phyloP scores from a whole-genome alignment of 2,329 filamentous ascomycete genomes.

The Sporothrix humicola region DNA sequence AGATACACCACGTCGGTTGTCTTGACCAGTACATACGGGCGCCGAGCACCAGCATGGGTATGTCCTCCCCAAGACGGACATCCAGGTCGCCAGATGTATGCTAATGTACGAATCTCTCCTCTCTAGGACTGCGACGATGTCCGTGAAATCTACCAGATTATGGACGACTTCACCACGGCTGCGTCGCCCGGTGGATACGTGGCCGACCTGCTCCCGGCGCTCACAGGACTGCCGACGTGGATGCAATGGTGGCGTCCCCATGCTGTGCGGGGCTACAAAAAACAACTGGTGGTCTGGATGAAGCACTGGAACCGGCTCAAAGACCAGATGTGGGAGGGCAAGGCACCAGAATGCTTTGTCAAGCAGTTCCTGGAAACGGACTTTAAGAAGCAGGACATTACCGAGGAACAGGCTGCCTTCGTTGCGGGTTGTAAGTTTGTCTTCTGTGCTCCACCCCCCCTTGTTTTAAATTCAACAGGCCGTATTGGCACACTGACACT shows the following conservation, averaged over 20 bases:
- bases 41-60: neutral
- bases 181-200: neutral
- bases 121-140: neutral
- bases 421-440: neutral
- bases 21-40: neutral
- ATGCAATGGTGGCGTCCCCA: neutral
- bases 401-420: neutral
- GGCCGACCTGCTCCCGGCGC: neutral
- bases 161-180: neutral
- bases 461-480: neutral
- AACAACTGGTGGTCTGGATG: neutral
- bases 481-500: neutral
- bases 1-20: neutral
- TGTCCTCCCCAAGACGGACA: neutral
- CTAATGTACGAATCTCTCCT: neutral
- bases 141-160: neutral
- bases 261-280: neutral
- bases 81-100: neutral
- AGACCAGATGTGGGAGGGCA: neutral
- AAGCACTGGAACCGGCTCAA: conserved; percentile 2
- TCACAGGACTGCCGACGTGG: neutral
- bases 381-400: neutral
- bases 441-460: neutral
- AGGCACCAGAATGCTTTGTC: neutral
- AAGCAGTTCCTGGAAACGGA: neutral